These are phyloP conservation scores for Polyporus tsugae DNA, from an alignment of 1,284 basidiomycete species.

Conservation along the genomic window DNA sequence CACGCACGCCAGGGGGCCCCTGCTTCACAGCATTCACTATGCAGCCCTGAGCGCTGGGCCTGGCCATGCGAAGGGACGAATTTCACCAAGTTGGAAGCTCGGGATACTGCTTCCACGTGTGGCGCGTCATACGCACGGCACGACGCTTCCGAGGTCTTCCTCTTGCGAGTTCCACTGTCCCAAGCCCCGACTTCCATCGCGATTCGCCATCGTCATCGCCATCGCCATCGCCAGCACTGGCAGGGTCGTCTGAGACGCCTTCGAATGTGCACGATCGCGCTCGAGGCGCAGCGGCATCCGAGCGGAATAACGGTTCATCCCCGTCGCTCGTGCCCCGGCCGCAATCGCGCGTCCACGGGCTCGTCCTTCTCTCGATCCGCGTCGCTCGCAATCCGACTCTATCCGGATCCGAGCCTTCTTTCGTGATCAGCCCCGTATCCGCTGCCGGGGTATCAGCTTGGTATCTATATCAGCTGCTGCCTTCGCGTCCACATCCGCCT, in stretches of 20 bases:
- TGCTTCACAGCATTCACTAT: neutral
- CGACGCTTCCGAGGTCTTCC: neutral
- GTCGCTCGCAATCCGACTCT: neutral
- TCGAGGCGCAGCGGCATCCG: neutral
- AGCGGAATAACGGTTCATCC: slow-evolving; percentile 6
- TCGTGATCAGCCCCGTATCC: neutral
- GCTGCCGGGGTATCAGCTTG: neutral
- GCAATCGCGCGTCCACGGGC: neutral
- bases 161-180: too few species aligned
- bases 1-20: neutral
- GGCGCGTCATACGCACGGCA: neutral
- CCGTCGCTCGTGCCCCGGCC: slow-evolving; percentile 4
- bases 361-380: slow-evolving; percentile 5
- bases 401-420: neutral
- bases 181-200: neutral
- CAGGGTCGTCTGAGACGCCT: neutral
- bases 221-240: neutral
- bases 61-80: neutral
- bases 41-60: neutral
- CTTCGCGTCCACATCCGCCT: neutral
- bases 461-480: neutral
- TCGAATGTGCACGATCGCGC: neutral
- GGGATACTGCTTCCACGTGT: slow-evolving; percentile 3
- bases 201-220: neutral
- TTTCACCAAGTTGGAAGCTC: neutral